Percentiles rank a stretch among this genome's conserved stretches.
Conservation (phyloP, 2,329 filamentous ascomycete genomes). For the Alternaria sp. region DNA sequence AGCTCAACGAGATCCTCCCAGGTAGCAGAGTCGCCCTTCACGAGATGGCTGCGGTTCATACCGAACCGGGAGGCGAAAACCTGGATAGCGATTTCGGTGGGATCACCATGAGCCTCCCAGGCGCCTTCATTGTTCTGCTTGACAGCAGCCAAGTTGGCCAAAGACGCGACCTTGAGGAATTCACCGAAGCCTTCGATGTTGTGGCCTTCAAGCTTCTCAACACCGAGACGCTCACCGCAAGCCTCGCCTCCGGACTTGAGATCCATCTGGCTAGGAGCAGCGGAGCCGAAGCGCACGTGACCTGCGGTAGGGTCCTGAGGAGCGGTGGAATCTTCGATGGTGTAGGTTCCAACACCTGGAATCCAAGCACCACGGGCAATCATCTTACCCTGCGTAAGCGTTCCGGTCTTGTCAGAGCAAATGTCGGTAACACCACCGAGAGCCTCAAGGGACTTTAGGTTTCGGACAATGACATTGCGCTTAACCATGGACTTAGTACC, state of each 20-base stretch:
- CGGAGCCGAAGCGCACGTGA: constrained; percentile 31
- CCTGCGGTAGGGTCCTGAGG: constrained; percentile 45
- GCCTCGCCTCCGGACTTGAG: constrained; percentile 25
- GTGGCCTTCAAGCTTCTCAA: constrained; percentile 32
- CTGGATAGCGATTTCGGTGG: constrained; percentile 75
- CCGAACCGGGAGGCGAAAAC: constrained; percentile 74
- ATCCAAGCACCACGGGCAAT: constrained; percentile 48
- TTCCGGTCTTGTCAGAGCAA: constrained; percentile 61
- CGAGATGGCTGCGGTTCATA: constrained; percentile 63
- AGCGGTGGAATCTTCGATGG: constrained; percentile 43
- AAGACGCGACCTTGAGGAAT: constrained; percentile 45
- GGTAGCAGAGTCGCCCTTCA: constrained; percentile 37
- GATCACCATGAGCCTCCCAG: constrained; percentile 49
- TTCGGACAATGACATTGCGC: constrained; percentile 44
- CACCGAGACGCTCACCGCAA: constrained; percentile 16
- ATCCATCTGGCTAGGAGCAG: constrained; percentile 36
- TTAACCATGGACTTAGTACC: constrained; percentile 48
- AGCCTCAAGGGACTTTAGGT: constrained; percentile 45
- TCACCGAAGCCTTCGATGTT: constrained; percentile 31
- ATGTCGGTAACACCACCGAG: constrained; percentile 51
- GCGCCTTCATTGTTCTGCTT: constrained; percentile 50
- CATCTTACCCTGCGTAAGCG: constrained; percentile 47
- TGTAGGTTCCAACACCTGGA: constrained; percentile 46
- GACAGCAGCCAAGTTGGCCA: constrained; percentile 61
- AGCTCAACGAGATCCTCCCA: constrained; percentile 65